Percentiles rank a stretch among this genome's conserved stretches.
Evolutionary conservation across 1,139 yeast genomes (phyloP).

Genomic region (Candida sp.): DNA sequence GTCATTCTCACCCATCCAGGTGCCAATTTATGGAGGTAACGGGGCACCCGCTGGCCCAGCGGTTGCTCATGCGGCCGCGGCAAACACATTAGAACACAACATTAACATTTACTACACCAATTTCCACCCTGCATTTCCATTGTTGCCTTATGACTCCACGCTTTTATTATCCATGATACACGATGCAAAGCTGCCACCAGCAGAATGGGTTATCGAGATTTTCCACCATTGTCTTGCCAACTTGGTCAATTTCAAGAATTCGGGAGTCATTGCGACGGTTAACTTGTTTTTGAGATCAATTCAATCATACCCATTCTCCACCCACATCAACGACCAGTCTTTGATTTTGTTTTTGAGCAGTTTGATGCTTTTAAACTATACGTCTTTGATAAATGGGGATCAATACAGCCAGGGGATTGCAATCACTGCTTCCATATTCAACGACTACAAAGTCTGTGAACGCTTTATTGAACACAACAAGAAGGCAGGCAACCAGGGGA

Average conservation of each 20-base stretch:
- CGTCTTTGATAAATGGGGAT: conserved; percentile 61
- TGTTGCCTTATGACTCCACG: conserved; percentile 54
- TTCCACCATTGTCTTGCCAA: conserved; percentile 56
- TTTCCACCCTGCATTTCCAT: conserved; percentile 60
- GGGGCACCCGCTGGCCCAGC: conserved; percentile 11
- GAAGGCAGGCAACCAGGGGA: conserved; percentile 21
- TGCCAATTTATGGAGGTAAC: conserved; percentile 5
- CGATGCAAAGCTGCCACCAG: conserved; percentile 27
- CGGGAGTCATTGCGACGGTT: conserved; percentile 33
- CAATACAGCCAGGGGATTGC: conserved; percentile 60
- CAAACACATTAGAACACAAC: conserved; percentile 20
- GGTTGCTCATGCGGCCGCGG: too few species aligned
- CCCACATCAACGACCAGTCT: conserved; percentile 31
- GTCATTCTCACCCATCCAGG: conserved; percentile 7
- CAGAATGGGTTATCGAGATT: conserved; percentile 42
- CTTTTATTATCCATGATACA: conserved; percentile 18
- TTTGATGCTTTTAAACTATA: conserved; percentile 57
- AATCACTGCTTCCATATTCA: conserved; percentile 56
- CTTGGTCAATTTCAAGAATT: conserved; percentile 41
- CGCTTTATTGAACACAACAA: conserved; percentile 27
- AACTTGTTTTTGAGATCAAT: conserved; percentile 45
- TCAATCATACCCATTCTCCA: conserved; percentile 45
- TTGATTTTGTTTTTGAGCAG: conserved; percentile 47
- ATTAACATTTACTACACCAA: conserved; percentile 50
- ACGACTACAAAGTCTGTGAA: conserved; percentile 59